Evolutionary conservation across 2,329 filamentous ascomycete genomes (phyloP), one percentile per base, ranked within the genome.

Genomic region (Cucurbitaria berberidis): DNA sequence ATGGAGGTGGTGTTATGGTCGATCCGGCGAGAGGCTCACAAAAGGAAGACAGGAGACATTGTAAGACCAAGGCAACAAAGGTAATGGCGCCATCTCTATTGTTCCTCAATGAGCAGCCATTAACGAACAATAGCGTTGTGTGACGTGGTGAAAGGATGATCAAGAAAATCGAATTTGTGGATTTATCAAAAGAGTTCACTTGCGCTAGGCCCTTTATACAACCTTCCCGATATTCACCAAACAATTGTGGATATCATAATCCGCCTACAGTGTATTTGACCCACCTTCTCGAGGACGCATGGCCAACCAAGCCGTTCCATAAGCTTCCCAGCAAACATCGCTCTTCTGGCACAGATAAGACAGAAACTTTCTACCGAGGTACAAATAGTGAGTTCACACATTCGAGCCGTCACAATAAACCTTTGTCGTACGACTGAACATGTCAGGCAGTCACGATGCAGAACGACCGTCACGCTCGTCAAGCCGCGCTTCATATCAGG

Each of bases 1-100:
- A 81, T 63, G 11, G 75, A 71, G 16, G 49, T 53, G 2, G 84
- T 74, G 10, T 76, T 74, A 74, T 0, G 89, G 90, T 0, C 89
- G 84, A 67, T 89, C 81, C 5, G 89, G 80, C n/a, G n/a, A n/a
- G n/a, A n/a, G n/a, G n/a, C n/a, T n/a, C n/a, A n/a, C n/a, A n/a
- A n/a, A n/a, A n/a, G n/a, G n/a, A n/a, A 26, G 2, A 26, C 19
- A 26, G 38, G 38, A 40, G 29, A 30, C 38, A 40, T 40, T 40
- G 38, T 40, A 19, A 9, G 9, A 29, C 15, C 40, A 18, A n/a
- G 9, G 24, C 40, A 43, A 7, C 40, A 43, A 43, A 21, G n/a
- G 7, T 3, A 30, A 43, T 30, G 30, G 5, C 8, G 9, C 10
- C 24, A 5, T 29, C 21, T 24, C 40, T 43, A 43, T 43, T 43